Evolutionary conservation across 2,329 filamentous ascomycete species (phyloP).

Genomic region (Aspergillus fijiensis): DNA sequence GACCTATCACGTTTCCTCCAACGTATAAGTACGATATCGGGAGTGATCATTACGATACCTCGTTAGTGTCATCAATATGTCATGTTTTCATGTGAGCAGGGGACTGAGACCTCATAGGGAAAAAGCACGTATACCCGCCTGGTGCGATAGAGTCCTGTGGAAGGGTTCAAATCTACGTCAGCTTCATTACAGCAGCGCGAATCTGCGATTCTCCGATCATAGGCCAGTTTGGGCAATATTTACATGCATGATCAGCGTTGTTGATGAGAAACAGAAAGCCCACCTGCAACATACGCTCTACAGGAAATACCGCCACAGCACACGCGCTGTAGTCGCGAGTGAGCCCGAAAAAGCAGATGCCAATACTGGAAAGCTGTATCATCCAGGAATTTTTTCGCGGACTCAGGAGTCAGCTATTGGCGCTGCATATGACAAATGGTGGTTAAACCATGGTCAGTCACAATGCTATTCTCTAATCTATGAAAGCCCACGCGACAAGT

Average conservation of each 20-base stretch:
- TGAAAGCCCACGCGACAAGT: neutral
- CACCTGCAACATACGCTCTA: constrained; percentile 74
- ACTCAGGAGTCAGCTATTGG: constrained; percentile 57
- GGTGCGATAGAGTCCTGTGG: constrained; percentile 90
- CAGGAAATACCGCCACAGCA: constrained; percentile 61
- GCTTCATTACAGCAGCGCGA: constrained; percentile 76
- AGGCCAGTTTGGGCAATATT: constrained; percentile 92
- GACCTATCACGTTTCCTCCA: constrained; percentile 80
- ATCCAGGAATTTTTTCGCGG: constrained; percentile 76
- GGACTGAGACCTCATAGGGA: constrained; percentile 57
- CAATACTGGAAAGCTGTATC: constrained; percentile 72
- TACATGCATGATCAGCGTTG: constrained; percentile 74
- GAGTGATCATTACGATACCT: constrained; percentile 86
- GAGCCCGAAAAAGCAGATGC: constrained; percentile 24
- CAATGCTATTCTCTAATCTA: neutral
- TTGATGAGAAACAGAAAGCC: constrained; percentile 74
- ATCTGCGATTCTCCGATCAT: constrained; percentile 88
- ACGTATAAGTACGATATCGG: constrained; percentile 96
- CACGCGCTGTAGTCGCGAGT: constrained; percentile 49
- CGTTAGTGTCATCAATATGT: constrained; percentile 53
- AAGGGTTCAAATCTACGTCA: constrained; percentile 83
- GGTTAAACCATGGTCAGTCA: constrained; percentile 59
- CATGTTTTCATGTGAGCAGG: neutral
- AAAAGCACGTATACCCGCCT: constrained; percentile 91
- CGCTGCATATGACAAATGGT: constrained; percentile 64